Base-by-base conservation (phyloP, 352 stramenopile genomes). In the Proteromonas lacertae region DNA sequence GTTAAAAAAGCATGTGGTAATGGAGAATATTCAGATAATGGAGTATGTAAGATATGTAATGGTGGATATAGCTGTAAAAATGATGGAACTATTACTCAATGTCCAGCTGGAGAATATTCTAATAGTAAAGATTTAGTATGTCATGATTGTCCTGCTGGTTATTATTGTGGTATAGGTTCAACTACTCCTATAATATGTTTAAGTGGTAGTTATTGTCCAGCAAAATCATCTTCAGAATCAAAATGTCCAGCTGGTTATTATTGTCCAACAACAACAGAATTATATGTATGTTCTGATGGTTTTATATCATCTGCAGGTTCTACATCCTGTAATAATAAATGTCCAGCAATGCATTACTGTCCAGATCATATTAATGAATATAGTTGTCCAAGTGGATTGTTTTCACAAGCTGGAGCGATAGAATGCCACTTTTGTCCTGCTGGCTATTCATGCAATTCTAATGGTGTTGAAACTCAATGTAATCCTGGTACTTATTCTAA, bases 71-170 rank as follows among this genome's bases (percentile, higher is more conserved):
- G n/a, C n/a, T n/a, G n/a, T n/a, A n/a, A n/a, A n/a, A n/a, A n/a
- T n/a, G n/a, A n/a, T n/a, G n/a, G n/a, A n/a, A n/a, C n/a, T n/a
- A n/a, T n/a, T n/a, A 73, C 65, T 40, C 67, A 67, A 0, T 84
- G 69, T 52, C 66, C 65, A 13, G 52, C 52, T 3, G 68, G 68
- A 21, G 64, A 57, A 1, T 76, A 54, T 41, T 76, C 64, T 23
- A 0, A 20, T 52, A 4, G 40, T 43, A 37, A 49, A 5, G 59
- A 69, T 1, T 47, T 83, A 0, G 59, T 82, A 38, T 90, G 75
- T 40, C 52, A 65, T 0, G 34, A 45, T 4, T 84, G 69, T 31
- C 62, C 76, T 20, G 58, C 68, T 10, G 71, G 71, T 0, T 77
- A 81, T 41, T 87, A 72, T 43, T 87, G 71, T 39, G 66, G 44